Base-by-base conservation (phyloP, 768 basidiomycete genomes). In the Suillus fuscotomentosus region DNA sequence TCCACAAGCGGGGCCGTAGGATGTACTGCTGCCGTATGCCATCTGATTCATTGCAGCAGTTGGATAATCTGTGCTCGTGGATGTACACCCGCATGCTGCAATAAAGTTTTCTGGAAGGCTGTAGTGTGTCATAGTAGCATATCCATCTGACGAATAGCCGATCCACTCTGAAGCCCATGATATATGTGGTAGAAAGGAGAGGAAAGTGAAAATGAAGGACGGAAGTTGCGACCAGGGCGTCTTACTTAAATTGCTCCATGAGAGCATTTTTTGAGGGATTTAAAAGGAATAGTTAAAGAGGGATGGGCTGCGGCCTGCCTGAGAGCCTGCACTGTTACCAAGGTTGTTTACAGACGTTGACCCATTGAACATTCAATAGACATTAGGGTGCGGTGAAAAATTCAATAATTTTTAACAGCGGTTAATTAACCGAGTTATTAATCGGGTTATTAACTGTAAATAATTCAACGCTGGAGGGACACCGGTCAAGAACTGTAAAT, bases 91-190 rank as follows among this genome's bases (percentile, higher is more conserved):
- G 70, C 92, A 94, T 1, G 89, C 80, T 31, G 91, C 90, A 65
- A 93, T 70, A 63, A 76, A 77, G 34, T 73, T 70, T 15, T 72
- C 61, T 66, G 78, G 84, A 9, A 86, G 74, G 47, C 74, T 77
- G 72, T 94, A 92, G 72, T 92, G 88, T n/a, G 91, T 92, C 79
- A 94, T 80, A 14, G 91, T 91, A 17, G 91, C 93, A 47, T 80
- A 78, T 41, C 92, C 91, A 57, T 78, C 72, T 11, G 80, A 50
- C 20, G 88, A 80, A 71, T 91, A 91, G 66, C 85, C 75, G 31
- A 91, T 88, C 90, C 90, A 92, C 64, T 70, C 70, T 34, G 79
- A 68, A 63, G 76, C 70, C n/a, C 64, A 67, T 54, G 53, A 54
- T 41, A 55, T 53, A 61, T 65, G 27, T 27, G 73, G 60, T 65